These are phyloP conservation scores for Vitis rupestris DNA, from an alignment of 164 flowering plant species.

Conservation along the genomic window DNA sequence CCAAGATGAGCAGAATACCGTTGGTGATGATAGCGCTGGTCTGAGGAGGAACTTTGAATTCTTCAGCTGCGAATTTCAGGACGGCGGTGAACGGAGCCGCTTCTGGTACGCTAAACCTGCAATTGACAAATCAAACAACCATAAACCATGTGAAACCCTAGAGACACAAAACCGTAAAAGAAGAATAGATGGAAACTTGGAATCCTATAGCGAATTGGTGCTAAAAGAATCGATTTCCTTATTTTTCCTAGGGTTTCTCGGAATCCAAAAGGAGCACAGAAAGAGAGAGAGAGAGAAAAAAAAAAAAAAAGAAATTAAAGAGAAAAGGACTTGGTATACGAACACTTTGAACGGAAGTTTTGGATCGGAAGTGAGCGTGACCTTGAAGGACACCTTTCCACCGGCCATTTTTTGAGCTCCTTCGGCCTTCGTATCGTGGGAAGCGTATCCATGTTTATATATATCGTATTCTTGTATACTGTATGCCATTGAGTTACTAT, in stretches of 20 bases:
- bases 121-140: not conserved
- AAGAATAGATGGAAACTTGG: too few species aligned
- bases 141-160: too few species aligned
- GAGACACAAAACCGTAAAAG: too few species aligned
- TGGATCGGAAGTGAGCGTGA: constrained; percentile 95
- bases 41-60: constrained; percentile 97
- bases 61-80: constrained; percentile 93
- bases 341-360: constrained; percentile 99
- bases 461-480: too few species aligned
- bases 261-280: too few species aligned
- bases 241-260: too few species aligned
- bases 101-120: constrained; percentile 94
- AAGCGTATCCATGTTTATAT: not conserved
- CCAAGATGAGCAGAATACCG: constrained; percentile 38
- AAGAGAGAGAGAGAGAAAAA: not conserved
- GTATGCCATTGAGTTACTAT: too few species aligned
- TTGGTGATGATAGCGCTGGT: constrained; percentile 99
- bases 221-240: too few species aligned
- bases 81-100: constrained; percentile 98
- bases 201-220: not conserved
- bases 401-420: constrained; percentile 25
- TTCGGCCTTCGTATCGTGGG: not conserved
- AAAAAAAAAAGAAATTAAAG: not conserved
- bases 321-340: not conserved
- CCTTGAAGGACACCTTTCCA: constrained; percentile 97